Percentiles rank a stretch among this genome's conserved stretches.
These are phyloP conservation scores for Isabelozyma heimii DNA, from an alignment of 805 yeast genomes.

Conservation along the genomic window DNA sequence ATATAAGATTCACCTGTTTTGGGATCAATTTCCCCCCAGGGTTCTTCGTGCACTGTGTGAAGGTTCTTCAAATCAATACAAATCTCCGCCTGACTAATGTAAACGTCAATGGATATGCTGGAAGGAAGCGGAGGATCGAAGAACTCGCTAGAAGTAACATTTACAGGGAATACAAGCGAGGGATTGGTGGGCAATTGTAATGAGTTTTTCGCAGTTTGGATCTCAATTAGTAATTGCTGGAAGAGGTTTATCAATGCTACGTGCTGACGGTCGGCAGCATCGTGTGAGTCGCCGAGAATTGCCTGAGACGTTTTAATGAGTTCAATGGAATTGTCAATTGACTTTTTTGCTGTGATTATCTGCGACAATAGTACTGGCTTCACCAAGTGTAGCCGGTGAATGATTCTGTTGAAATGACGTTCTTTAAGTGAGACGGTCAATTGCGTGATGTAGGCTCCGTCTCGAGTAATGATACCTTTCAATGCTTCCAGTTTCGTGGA, in stretches of 20 bases:
- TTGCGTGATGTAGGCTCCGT: slow-evolving; percentile 50
- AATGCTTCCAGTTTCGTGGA: slow-evolving; percentile 52
- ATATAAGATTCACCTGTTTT: slow-evolving; percentile 48
- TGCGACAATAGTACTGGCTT: slow-evolving; percentile 41
- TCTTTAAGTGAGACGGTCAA: slow-evolving; percentile 44
- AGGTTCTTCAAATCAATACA: slow-evolving; percentile 58
- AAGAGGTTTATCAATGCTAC: slow-evolving; percentile 22
- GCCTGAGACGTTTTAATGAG: slow-evolving; percentile 15
- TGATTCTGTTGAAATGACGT: slow-evolving; percentile 33
- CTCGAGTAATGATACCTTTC: slow-evolving; percentile 60
- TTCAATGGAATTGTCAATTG: slow-evolving; percentile 34
- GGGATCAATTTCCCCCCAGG: slow-evolving; percentile 59
- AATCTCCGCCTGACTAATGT: slow-evolving; percentile 59
- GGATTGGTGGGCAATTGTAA: slow-evolving; percentile 46
- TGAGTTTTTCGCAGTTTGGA: slow-evolving; percentile 36
- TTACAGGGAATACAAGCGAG: slow-evolving; percentile 54
- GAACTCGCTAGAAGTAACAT: slow-evolving; percentile 32
- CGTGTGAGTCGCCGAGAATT: slow-evolving; percentile 7
- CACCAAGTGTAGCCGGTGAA: slow-evolving; percentile 26
- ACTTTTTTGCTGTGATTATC: slow-evolving; percentile 43
- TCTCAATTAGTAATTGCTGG: slow-evolving; percentile 22
- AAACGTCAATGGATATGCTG: slow-evolving; percentile 53
- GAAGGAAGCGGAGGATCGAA: slow-evolving; percentile 50
- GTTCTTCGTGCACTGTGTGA: slow-evolving; percentile 48
- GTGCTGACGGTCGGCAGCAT: slow-evolving; percentile 11